Conservation (phyloP, 2,329 filamentous ascomycete genomes). For the Macrophomina tecta region DNA sequence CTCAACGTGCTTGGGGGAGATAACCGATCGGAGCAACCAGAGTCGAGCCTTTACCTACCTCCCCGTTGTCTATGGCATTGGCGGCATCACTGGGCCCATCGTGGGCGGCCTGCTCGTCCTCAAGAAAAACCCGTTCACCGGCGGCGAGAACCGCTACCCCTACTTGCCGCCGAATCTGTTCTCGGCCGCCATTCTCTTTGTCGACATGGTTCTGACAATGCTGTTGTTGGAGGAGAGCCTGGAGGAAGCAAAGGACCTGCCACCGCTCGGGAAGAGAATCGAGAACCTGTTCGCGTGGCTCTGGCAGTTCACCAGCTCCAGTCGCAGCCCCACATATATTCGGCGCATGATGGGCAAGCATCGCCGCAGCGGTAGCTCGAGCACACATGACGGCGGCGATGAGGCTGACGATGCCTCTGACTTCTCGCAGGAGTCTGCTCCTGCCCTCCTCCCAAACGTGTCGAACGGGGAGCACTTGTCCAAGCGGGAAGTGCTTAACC, state of each 20-base stretch:
- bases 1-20: slow-evolving; percentile 90
- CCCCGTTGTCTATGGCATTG: slow-evolving; percentile 93
- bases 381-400: slow-evolving; percentile 50
- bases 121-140: slow-evolving; percentile 61
- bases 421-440: slow-evolving; percentile 36
- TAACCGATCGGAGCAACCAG: slow-evolving; percentile 95
- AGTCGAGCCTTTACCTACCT: slow-evolving; percentile 92
- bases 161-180: slow-evolving; percentile 86
- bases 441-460: slow-evolving; percentile 51
- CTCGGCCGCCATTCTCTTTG: slow-evolving; percentile 71
- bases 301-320: slow-evolving; percentile 70
- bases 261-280: slow-evolving; percentile 64
- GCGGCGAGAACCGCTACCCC: slow-evolving; percentile 68
- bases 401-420: slow-evolving; percentile 50
- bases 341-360: slow-evolving; percentile 43
- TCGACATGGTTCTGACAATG: slow-evolving; percentile 76
- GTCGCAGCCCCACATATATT: slow-evolving; percentile 65
- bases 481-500: slow-evolving; percentile 70
- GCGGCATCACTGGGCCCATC: slow-evolving; percentile 89
- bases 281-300: slow-evolving; percentile 69
- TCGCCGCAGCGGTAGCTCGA: slow-evolving; percentile 41
- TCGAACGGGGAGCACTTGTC: slow-evolving; percentile 50
- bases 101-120: slow-evolving; percentile 85
- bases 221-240: slow-evolving; percentile 88
- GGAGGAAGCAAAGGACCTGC: slow-evolving; percentile 68